Percentiles rank a stretch among this genome's conserved stretches.
Evolutionary conservation across 2,329 filamentous ascomycete genomes (phyloP).

Genomic region (Sphaerulina vaccinii): DNA sequence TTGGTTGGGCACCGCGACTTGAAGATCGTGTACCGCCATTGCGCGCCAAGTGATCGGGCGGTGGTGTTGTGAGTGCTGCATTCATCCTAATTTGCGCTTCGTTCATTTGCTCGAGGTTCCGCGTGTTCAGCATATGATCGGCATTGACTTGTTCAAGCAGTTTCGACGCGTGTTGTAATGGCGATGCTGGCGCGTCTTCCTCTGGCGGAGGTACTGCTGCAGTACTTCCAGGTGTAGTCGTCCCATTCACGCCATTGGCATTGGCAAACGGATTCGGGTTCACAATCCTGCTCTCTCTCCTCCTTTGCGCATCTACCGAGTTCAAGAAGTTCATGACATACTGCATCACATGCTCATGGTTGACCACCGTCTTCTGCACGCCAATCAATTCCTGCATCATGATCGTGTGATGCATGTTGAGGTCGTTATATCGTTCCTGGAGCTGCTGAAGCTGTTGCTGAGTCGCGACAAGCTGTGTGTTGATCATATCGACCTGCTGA

Average conservation of each 20-base stretch:
- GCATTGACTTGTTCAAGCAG: slow-evolving; percentile 64
- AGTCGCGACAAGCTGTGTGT: slow-evolving; percentile 82
- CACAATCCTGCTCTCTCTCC: slow-evolving; percentile 58
- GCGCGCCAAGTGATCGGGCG: slow-evolving; percentile 48
- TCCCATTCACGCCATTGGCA: slow-evolving; percentile 17
- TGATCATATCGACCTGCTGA: slow-evolving; percentile 86
- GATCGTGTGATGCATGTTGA: slow-evolving; percentile 65
- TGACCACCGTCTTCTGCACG: slow-evolving; percentile 68
- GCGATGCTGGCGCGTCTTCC: slow-evolving; percentile 65
- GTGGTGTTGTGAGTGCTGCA: slow-evolving; percentile 56
- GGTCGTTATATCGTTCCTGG: slow-evolving; percentile 79
- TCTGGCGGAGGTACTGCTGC: slow-evolving; percentile 33
- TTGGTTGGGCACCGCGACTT: slow-evolving; percentile 43
- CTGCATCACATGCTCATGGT: slow-evolving; percentile 69
- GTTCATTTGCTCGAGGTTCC: slow-evolving; percentile 65
- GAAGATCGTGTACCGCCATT: slow-evolving; percentile 43
- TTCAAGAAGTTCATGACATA: slow-evolving; percentile 69
- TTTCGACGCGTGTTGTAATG: slow-evolving; percentile 66
- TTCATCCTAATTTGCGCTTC: slow-evolving; percentile 57
- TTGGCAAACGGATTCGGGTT: slow-evolving; percentile 39
- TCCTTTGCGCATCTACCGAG: slow-evolving; percentile 62
- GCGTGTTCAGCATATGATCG: slow-evolving; percentile 62
- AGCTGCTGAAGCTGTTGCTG: slow-evolving; percentile 89
- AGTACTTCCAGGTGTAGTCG: slow-evolving; percentile 15
- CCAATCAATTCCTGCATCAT: slow-evolving; percentile 63